Base-by-base conservation (phyloP, 257 asterid genomes). In the Primulina huaijiensis region DNA sequence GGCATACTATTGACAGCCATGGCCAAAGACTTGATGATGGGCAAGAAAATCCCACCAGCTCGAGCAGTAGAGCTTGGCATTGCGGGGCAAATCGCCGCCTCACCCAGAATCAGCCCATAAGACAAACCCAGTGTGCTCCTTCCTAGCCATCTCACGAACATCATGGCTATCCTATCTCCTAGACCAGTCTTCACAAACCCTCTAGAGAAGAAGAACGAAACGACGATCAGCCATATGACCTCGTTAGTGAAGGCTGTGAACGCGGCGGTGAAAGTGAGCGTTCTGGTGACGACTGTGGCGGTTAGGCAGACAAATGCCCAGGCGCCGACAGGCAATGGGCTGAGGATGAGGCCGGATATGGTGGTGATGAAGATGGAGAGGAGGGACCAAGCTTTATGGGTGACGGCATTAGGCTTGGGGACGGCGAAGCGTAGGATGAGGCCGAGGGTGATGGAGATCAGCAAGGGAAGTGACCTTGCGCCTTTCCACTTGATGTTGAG, bases 101-200 rank as follows among this genome's bases (percentile, higher is more conserved):
- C 97, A 7, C 96, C 90, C 40, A 88, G 43, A 9, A 79, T 79
- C 57, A 90, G 74, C 6, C 97, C 97, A 55, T 90, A 88, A 16
- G 97, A 85, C 35, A 90, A 58, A 0, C 96, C 92, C 70, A 90
- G 43, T 19, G 94, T 85, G 63, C 81, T 81, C 77, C 77, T 90
- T 52, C 97, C 97, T 6, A 90, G 77, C 87, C 77, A 75, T 71
- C 90, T 35, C 0, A 88, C 97, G 61, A 90, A 90, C 1, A 77
- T 17, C 86, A 88, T 75, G 1, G 96, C 92, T 17, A 88, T 76
- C 76, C 97, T 80, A 46, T 90, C 97, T 6, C 97, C 97, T 1
- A 90, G 89, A 8, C 97, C 95, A 1, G 97, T 90, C 68, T 90
- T 86, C 50, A 89, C 83, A 38, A 90, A 88, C 8, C 97, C 97